These are phyloP conservation scores for Fusarium sambucinum DNA, from an alignment of 2,329 filamentous ascomycete genomes.

Conservation along the genomic window DNA sequence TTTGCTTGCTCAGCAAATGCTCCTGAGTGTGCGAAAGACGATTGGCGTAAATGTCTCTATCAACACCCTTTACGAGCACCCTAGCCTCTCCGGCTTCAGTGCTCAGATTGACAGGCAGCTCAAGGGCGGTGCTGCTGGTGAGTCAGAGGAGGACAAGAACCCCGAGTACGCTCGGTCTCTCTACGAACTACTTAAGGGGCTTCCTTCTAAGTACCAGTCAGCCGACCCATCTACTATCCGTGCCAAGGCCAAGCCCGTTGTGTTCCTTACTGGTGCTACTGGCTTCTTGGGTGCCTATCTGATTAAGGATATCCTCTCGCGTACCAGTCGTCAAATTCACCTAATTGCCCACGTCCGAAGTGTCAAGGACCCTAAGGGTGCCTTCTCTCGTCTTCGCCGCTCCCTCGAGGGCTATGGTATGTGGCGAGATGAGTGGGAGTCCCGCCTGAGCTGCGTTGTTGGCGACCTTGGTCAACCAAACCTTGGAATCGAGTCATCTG, in stretches of 20 bases:
- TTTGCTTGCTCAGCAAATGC: conserved; percentile 76
- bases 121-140: conserved; percentile 36
- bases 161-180: conserved; percentile 66
- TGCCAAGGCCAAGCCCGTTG: conserved; percentile 59
- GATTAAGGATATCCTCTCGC: conserved; percentile 77
- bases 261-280: conserved; percentile 87
- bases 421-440: conserved; percentile 78
- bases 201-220: conserved; percentile 58
- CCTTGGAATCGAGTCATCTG: conserved; percentile 75
- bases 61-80: conserved; percentile 49
- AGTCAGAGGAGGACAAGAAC: conserved; percentile 58
- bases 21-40: conserved; percentile 66
- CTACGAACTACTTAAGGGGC: conserved; percentile 60
- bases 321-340: conserved; percentile 27
- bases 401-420: conserved; percentile 82
- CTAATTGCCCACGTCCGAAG: conserved; percentile 80
- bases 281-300: conserved; percentile 85
- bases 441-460: conserved; percentile 73
- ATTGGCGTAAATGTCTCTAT: conserved; percentile 51
- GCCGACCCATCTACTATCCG: conserved; percentile 53
- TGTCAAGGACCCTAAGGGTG: conserved; percentile 70
- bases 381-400: conserved; percentile 72
- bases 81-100: conserved; percentile 49
- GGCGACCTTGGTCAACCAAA: conserved; percentile 73
- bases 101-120: conserved; percentile 49